phyloP scores from a whole-genome alignment of 1,139 yeast genomes.

The Taphrina wiesneri region DNA sequence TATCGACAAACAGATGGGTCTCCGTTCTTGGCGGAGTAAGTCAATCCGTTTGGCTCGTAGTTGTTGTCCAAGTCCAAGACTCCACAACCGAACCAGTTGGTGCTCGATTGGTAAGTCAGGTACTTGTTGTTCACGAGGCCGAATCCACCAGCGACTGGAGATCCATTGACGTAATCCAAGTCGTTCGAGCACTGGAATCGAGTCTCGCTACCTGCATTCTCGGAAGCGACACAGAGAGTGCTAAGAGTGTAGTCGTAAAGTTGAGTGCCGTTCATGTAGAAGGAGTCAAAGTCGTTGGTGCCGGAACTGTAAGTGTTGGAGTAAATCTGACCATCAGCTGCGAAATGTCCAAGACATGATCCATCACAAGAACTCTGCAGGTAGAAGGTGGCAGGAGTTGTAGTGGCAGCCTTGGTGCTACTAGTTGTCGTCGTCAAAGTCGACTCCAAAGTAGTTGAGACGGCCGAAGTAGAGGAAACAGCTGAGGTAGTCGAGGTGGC shows the following conservation, averaged over 20 bases:
- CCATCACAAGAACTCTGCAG: constrained; percentile 8
- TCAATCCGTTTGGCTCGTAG: constrained; percentile 11
- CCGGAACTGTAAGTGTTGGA: constrained; percentile 9
- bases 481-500: not conserved
- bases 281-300: constrained; percentile 1
- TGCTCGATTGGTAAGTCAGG: not conserved
- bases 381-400: constrained; percentile 1
- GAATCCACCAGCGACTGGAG: constrained; percentile 6
- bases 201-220: not conserved
- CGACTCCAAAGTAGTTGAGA: not conserved
- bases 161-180: constrained; percentile 7
- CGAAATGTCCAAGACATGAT: constrained; percentile 15
- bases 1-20: constrained; percentile 5
- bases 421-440: not conserved
- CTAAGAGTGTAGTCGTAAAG: not conserved
- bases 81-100: constrained; percentile 12
- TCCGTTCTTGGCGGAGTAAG: not conserved
- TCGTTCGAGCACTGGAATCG: constrained; percentile 18
- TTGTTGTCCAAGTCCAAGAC: constrained; percentile 3
- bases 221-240: constrained; percentile 15
- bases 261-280: not conserved
- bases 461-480: not conserved
- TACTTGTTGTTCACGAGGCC: not conserved
- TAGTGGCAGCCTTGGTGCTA: not conserved
- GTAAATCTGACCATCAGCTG: constrained; percentile 13